Evolutionary conservation across 2,329 filamentous ascomycete species (phyloP), one percentile per base, ranked within the genome.

Genomic region (Fusarium foetens): DNA sequence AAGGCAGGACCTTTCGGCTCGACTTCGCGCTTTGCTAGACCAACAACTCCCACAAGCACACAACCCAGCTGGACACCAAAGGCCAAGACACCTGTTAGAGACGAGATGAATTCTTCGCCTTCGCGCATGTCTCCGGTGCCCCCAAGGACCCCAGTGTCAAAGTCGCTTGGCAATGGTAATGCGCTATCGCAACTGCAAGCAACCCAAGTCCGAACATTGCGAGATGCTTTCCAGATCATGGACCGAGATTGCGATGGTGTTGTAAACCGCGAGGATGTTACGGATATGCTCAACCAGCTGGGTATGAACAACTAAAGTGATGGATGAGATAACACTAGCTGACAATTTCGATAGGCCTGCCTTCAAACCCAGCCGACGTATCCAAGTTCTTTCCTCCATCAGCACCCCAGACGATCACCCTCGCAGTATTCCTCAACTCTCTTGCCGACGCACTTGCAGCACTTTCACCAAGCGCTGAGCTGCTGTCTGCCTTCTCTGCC

Each of bases 191-290:
- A 93, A 77, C 83, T 98, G 45, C 93, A 95, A 41, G 91, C 94
- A 5, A 87, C 93, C 6, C 94, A 98, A 76, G 90, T 98, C 39
- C 90, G 95, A 77, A 93, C 94, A 76, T 89, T 99, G 82, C 90
- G 96, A 68, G 95, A 98, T 79, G 94, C 93, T 0, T 99, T 98
- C 81, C 94, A 97, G 81, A 94, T 98, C 66, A 87, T 99, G 51
- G 96, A 98, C 81, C 89, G 94, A 67, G 92, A 96, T 81, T 95
- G 94, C 77, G 94, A 96, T 78, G 95, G 95, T 23, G 85, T 89
- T 55, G 91, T 99, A 68, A 93, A 92, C 73, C 88, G 92, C 66
- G 92, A 95, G 27, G 94, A 97, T 79, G 91, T 99, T 9, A 90
- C 90, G 21, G 93, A 97, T 76, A 97, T 97, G 88, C 88, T 99